These are phyloP conservation scores for Durusdinium trenchii DNA, from an alignment of 73 alveolate genomes.

Conservation along the genomic window DNA sequence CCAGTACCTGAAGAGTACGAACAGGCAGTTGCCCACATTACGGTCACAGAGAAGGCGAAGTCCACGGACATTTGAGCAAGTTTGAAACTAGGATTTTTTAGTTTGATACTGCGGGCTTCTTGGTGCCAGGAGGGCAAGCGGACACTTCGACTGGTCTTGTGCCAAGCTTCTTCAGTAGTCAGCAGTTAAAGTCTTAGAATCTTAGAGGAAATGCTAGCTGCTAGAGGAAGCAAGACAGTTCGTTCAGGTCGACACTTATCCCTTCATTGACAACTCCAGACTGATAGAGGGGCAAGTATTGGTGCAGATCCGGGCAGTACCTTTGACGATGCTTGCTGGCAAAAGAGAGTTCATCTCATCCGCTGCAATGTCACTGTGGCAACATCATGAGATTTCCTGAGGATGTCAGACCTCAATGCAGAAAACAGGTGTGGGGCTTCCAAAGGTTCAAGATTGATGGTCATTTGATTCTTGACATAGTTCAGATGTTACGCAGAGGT, in stretches of 20 bases:
- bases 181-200: neutral
- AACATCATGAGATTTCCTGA: neutral
- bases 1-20: constrained; percentile 75
- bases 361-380: neutral
- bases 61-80: neutral
- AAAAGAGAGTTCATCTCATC: neutral
- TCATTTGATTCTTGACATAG: neutral
- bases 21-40: constrained; percentile 63
- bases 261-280: constrained; percentile 79
- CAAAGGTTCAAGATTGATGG: neutral
- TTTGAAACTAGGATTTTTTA: neutral
- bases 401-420: constrained; percentile 92
- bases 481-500: constrained; percentile 1
- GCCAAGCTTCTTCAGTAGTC: neutral
- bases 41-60: constrained; percentile 82
- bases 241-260: constrained; percentile 53
- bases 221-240: no score
- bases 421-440: constrained; percentile 46
- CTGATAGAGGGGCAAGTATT: constrained; percentile 79
- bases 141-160: constrained; percentile 18
- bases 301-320: constrained; percentile 94
- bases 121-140: constrained; percentile 37
- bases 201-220: no score
- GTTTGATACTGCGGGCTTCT: no score
- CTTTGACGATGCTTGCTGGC: constrained; percentile 58